A percentile compares a stretch with the other conserved stretches of the same genome.
phyloP scores from a whole-genome alignment of 108 stramenopile genomes.

The Cyclostephanos tholiformis region DNA sequence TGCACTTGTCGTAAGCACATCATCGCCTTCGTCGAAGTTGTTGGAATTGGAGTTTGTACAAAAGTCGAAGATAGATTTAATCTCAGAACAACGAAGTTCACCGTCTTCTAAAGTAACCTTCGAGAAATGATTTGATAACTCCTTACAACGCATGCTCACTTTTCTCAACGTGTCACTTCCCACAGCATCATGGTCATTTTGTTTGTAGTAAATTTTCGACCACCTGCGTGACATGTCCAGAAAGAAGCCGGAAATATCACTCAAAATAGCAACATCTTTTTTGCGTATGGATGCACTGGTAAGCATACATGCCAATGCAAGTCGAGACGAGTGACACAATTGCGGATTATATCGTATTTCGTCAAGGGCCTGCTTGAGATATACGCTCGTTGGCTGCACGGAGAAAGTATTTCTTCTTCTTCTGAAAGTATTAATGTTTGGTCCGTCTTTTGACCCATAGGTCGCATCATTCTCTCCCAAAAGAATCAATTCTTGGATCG shows the following conservation, averaged over 20 bases:
- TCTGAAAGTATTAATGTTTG: background rate
- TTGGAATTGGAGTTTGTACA: constrained; percentile 1
- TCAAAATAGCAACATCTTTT: constrained; percentile 22
- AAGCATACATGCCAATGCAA: constrained; percentile 41
- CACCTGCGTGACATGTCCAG: constrained; percentile 28
- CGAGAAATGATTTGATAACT: background rate
- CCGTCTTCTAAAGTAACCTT: background rate
- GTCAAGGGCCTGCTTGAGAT: constrained; percentile 6
- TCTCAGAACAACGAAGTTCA: background rate
- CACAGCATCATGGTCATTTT: constrained; percentile 11
- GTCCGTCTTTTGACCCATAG: background rate
- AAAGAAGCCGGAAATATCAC: constrained; percentile 28
- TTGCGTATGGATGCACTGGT: constrained; percentile 20
- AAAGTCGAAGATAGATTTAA: constrained; percentile 6
- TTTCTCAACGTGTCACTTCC: constrained; percentile 16
- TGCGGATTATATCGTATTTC: constrained; percentile 4
- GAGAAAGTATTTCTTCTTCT: background rate
- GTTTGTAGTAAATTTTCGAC: constrained; percentile 16
- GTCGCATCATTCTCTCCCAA: constrained; percentile 20
- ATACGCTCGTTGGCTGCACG: constrained; percentile 12
- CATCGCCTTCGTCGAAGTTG: background rate
- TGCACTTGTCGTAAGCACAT: background rate
- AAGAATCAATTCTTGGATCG: constrained; percentile 24
- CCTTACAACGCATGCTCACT: background rate
- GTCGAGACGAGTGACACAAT: constrained; percentile 37